phyloP scores from a whole-genome alignment of 192 early-diverging fungal genomes.

The Linnemannia exigua region DNA sequence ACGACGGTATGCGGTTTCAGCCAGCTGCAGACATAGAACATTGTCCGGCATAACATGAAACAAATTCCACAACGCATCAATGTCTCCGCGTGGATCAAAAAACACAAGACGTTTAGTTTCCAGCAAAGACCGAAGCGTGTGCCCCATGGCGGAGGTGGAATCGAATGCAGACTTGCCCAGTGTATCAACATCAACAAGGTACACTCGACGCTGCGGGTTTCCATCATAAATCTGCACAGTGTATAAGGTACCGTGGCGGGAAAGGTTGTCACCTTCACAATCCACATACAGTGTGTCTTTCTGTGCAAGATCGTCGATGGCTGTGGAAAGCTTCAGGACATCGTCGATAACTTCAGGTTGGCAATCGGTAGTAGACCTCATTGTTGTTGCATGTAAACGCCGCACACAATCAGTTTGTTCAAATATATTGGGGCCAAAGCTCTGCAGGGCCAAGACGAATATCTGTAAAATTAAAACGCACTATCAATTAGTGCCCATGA shows the following conservation, averaged over 20 bases:
- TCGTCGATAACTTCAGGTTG: constrained; percentile 20
- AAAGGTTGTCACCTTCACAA: constrained; percentile 16
- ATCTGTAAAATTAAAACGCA: background rate
- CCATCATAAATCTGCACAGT: constrained; percentile 27
- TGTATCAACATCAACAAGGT: constrained; percentile 23
- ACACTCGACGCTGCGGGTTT: constrained; percentile 23
- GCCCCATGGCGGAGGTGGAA: constrained; percentile 16
- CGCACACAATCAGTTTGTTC: background rate
- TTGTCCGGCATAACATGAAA: constrained; percentile 28
- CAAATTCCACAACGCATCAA: constrained; percentile 26
- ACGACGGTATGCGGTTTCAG: constrained; percentile 28
- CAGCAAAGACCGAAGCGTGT: constrained; percentile 15
- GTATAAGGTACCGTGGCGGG: constrained; percentile 13
- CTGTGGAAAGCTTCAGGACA: constrained; percentile 13
- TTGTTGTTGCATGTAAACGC: constrained; percentile 3
- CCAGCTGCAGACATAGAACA: constrained; percentile 28
- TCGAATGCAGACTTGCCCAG: constrained; percentile 19
- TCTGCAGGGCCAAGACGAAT: background rate
- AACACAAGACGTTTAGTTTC: constrained; percentile 19
- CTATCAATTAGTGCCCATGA: background rate
- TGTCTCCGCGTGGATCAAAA: constrained; percentile 21
- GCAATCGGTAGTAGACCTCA: background rate
- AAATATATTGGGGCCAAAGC: background rate
- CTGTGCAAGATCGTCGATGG: constrained; percentile 17
- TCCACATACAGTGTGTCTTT: constrained; percentile 21